Percentiles rank a stretch among this genome's conserved stretches.
Evolutionary conservation across 1,139 yeast genomes (phyloP).

Genomic region (Protomyces macrosporus): DNA sequence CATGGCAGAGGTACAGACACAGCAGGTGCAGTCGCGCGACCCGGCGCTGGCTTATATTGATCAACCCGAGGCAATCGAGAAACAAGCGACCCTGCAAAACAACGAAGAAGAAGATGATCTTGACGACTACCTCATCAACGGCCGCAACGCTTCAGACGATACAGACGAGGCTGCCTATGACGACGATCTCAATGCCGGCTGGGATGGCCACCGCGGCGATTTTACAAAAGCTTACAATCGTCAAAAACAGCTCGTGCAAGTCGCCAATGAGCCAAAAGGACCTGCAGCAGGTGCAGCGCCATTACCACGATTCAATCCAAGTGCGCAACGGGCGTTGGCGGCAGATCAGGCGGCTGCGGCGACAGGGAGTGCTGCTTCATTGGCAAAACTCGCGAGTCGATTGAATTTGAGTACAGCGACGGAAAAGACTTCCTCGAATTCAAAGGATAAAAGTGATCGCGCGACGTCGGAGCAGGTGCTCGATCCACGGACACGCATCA

Average conservation of each 20-base stretch:
- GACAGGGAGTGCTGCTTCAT: slow-evolving; percentile 20
- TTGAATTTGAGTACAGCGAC: slow-evolving; percentile 19
- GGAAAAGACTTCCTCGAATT: slow-evolving; percentile 28
- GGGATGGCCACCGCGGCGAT: slow-evolving; percentile 24
- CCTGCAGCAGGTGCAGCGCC: not conserved
- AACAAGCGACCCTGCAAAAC: not conserved
- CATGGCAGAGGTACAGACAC: too few relatives aligned
- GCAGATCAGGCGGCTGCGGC: slow-evolving; percentile 21
- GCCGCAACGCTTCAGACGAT: not conserved
- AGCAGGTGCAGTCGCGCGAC: not conserved
- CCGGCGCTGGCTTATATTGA: not conserved
- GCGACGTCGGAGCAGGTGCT: slow-evolving; percentile 96
- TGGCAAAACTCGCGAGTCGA: slow-evolving; percentile 26
- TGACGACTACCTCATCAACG: slow-evolving; percentile 1
- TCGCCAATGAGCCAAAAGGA: not conserved
- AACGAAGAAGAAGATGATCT: slow-evolving; percentile 1
- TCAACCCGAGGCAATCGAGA: not conserved
- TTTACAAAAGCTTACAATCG: slow-evolving; percentile 28
- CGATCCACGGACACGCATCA: slow-evolving; percentile 87
- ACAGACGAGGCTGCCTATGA: slow-evolving; percentile 19
- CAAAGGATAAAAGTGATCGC: slow-evolving; percentile 72
- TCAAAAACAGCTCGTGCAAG: slow-evolving; percentile 17
- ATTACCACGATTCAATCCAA: slow-evolving; percentile 18
- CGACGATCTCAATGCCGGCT: slow-evolving; percentile 19
- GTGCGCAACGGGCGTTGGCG: slow-evolving; percentile 14